Evolutionary conservation across 164 flowering plant genomes (phyloP).

Genomic region (Tetrastigma voinierianum): DNA sequence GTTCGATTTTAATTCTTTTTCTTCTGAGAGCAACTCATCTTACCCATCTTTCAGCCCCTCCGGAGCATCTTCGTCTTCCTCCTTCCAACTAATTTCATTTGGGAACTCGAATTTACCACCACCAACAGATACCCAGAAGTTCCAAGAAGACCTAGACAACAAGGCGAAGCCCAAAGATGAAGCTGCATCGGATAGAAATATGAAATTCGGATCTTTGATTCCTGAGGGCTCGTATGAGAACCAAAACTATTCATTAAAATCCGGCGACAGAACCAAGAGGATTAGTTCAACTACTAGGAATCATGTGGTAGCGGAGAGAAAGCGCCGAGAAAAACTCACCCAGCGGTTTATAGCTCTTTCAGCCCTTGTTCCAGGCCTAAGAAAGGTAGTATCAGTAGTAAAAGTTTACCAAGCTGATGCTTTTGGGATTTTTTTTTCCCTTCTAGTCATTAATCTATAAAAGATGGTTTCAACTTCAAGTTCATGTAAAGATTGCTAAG

Average conservation of each 20-base stretch:
- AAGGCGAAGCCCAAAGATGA: constrained; percentile 5
- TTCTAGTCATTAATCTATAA: too few species aligned
- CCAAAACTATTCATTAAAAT: not conserved
- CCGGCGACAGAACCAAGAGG: constrained; percentile 1
- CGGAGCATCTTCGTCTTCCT: constrained; percentile 8
- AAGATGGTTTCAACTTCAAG: too few species aligned
- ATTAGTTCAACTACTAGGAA: constrained; percentile 4
- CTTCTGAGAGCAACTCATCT: not conserved
- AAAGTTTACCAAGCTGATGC: too few species aligned
- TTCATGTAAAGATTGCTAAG: too few species aligned
- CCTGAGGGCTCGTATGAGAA: not conserved
- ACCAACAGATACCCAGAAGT: not conserved
- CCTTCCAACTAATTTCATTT: constrained; percentile 18
- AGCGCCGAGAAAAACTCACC: constrained; percentile 55
- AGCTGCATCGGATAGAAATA: not conserved
- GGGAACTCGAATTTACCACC: constrained; percentile 6
- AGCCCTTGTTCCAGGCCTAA: constrained; percentile 48
- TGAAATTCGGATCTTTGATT: constrained; percentile 1
- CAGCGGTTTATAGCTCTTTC: constrained; percentile 54
- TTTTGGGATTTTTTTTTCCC: too few species aligned
- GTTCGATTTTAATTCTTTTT: not conserved
- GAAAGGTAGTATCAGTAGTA: constrained; percentile 35
- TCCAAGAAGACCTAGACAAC: not conserved
- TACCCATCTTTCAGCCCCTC: not conserved
- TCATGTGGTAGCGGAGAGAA: constrained; percentile 57